A percentile compares a stretch with the other conserved stretches of the same genome.
Conservation (phyloP, 768 basidiomycete genomes). For the Collybia nuda region DNA sequence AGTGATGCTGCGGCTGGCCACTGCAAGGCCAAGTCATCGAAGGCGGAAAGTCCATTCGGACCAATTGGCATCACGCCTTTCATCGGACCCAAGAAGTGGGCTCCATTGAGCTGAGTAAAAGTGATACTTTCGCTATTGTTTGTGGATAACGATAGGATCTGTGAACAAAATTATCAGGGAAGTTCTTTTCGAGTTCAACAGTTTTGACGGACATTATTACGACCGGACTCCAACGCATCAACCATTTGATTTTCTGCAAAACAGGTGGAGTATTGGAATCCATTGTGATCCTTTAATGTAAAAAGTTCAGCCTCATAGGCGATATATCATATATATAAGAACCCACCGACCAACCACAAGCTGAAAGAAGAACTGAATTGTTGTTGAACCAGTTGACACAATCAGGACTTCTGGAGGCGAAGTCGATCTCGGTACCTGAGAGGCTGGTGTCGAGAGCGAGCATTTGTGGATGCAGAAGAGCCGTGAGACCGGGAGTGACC, state of each 20-base stretch:
- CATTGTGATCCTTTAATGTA: no score
- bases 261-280: conserved; percentile 6
- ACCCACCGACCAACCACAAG: not conserved
- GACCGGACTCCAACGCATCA: conserved; percentile 20
- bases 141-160: not conserved
- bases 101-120: not conserved
- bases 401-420: conserved; percentile 11
- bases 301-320: no score
- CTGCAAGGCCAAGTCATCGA: not conserved
- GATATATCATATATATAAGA: not conserved
- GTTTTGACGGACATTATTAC: conserved; percentile 15
- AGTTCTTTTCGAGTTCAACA: no score
- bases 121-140: not conserved
- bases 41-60: not conserved
- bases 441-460: conserved; percentile 10
- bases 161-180: not conserved
- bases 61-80: not conserved
- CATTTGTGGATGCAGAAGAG: conserved; percentile 4
- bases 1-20: not conserved
- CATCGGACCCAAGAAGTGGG: not conserved
- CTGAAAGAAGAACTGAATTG: conserved; percentile 4
- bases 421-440: conserved; percentile 16
- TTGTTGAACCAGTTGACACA: conserved; percentile 13
- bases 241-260: conserved; percentile 20
- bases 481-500: not conserved